phyloP scores from a whole-genome alignment of 148 eudicot genomes.

The Heliamphora exappendiculata region DNA sequence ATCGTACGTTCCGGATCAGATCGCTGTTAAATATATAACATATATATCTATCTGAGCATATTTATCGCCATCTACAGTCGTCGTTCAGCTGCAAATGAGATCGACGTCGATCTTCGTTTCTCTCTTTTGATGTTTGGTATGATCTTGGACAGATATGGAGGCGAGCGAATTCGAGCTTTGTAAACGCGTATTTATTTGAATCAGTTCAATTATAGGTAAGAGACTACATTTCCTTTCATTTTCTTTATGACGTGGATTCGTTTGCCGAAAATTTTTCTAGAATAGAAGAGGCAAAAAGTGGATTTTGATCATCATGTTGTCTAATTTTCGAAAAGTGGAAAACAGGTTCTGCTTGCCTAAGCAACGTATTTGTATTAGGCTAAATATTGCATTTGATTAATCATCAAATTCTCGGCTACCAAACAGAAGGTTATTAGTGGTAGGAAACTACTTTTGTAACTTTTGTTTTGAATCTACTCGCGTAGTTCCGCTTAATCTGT shows the following conservation, averaged over 20 bases:
- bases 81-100: neutral
- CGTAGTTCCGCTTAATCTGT: neutral
- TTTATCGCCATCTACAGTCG: neutral
- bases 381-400: neutral
- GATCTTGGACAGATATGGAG: constrained; percentile 25
- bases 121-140: neutral
- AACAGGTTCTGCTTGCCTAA: neutral
- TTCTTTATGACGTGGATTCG: neutral
- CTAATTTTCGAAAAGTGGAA: neutral
- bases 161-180: constrained; percentile 25
- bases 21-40: neutral
- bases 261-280: neutral
- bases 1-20: neutral
- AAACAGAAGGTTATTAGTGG: neutral
- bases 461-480: neutral
- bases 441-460: neutral
- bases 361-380: neutral
- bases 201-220: constrained; percentile 6
- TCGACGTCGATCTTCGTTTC: neutral
- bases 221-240: neutral
- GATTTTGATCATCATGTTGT: neutral
- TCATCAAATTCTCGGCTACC: neutral
- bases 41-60: neutral
- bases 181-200: neutral
- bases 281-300: neutral